These are phyloP conservation scores for Picea sitchensis DNA, from an alignment of 75 land plant genomes.

Conservation along the genomic window DNA sequence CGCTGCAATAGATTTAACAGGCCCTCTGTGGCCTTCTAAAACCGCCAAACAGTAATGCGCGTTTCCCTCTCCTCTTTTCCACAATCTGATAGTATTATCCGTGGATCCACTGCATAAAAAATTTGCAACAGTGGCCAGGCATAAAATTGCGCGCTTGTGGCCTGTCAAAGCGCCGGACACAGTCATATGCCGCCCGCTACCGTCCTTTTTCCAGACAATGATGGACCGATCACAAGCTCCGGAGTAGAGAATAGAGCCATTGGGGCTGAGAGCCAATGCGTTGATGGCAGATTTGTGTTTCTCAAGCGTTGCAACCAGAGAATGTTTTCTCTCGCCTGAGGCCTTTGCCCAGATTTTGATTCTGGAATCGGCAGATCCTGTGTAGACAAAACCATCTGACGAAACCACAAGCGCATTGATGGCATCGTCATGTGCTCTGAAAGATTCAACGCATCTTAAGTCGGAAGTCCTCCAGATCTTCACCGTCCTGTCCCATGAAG, in stretches of 20 bases:
- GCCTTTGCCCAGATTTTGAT: conserved; percentile 37
- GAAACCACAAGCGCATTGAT: conserved; percentile 45
- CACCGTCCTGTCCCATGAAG: conserved; percentile 72
- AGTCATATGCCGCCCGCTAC: conserved; percentile 22
- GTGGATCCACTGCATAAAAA: conserved; percentile 65
- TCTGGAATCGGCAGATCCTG: conserved; percentile 45
- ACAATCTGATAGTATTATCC: conserved; percentile 47
- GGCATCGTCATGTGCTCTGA: conserved; percentile 51
- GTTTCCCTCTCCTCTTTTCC: conserved; percentile 34
- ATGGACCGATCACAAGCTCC: conserved; percentile 58
- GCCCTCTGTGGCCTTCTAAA: conserved; percentile 53
- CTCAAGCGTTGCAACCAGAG: conserved; percentile 48
- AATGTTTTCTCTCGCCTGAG: conserved; percentile 7
- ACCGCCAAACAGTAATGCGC: conserved; percentile 45
- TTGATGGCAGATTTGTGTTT: conserved; percentile 59
- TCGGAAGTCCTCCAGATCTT: conserved; percentile 70
- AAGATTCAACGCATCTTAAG: conserved; percentile 54
- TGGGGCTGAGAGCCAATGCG: conserved; percentile 54
- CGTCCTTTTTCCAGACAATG: conserved; percentile 50
- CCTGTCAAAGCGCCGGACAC: conserved; percentile 47
- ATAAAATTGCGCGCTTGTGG: conserved; percentile 48
- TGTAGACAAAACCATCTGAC: conserved; percentile 36
- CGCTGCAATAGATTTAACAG: conserved; percentile 37
- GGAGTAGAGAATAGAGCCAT: conserved; percentile 53
- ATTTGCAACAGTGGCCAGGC: conserved; percentile 39